Conservation (phyloP, 306 rosid genomes). For the Notholithocarpus densiflorus region DNA sequence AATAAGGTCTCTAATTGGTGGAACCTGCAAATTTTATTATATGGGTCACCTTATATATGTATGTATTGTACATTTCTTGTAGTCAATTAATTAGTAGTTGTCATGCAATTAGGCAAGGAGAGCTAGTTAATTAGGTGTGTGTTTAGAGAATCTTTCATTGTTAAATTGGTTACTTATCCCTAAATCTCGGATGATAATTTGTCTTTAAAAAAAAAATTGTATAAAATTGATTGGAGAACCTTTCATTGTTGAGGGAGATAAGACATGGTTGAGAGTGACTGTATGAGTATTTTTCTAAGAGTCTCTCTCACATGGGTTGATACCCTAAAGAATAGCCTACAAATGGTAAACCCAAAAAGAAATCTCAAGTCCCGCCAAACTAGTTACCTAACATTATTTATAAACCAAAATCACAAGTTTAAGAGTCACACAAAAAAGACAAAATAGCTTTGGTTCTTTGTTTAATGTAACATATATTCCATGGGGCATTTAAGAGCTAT, state of each 20-base stretch:
- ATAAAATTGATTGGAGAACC: not conserved
- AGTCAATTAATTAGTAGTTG: not conserved
- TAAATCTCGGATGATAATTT: conserved; percentile 12
- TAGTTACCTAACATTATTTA: conserved; percentile 5
- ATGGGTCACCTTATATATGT: not conserved
- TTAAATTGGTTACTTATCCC: conserved; percentile 1
- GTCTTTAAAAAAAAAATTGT: not conserved
- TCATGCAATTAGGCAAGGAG: not conserved
- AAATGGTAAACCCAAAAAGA: conserved; percentile 22
- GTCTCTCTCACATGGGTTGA: conserved; percentile 43
- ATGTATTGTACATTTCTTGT: not conserved
- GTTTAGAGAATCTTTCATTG: conserved; percentile 3
- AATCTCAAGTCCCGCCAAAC: conserved; percentile 23
- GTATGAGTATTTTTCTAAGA: not conserved
- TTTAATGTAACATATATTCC: conserved; percentile 26
- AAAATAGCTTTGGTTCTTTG: conserved; percentile 1
- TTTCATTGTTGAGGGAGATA: not conserved
- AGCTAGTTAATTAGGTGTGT: not conserved
- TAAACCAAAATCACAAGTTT: conserved; percentile 12
- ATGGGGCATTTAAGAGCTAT: not conserved
- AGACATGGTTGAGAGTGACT: not conserved
- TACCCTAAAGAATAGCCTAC: conserved; percentile 25
- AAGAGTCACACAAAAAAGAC: conserved; percentile 12
- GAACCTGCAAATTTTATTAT: not conserved
- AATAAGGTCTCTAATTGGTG: not conserved